Conservation (phyloP, 2,329 filamentous ascomycete genomes). For the Penicillium sp. region DNA sequence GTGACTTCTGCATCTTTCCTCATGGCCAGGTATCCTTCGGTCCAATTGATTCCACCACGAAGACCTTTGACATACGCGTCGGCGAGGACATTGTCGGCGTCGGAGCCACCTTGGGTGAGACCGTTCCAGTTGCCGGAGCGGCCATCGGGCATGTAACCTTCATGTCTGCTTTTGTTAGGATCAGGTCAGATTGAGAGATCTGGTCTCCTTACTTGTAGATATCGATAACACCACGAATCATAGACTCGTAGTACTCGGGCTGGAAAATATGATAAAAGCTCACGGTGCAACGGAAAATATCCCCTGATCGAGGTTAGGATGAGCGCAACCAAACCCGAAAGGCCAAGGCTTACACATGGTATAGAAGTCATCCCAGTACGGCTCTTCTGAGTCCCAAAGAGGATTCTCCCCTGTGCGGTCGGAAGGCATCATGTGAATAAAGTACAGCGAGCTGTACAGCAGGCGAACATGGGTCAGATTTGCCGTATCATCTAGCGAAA, state of each 20-base stretch:
- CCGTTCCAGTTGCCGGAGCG: conserved; percentile 66
- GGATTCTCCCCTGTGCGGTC: conserved; percentile 71
- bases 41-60: conserved; percentile 62
- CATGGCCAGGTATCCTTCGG: conserved; percentile 62
- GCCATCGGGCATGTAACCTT: conserved; percentile 64
- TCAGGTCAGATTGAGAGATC: too few species aligned
- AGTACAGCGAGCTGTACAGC: conserved; percentile 49
- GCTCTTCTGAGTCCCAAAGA: conserved; percentile 61
- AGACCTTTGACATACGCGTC: conserved; percentile 71
- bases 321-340: background rate
- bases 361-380: conserved; percentile 70
- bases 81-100: conserved; percentile 69
- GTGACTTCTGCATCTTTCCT: conserved; percentile 64
- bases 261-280: conserved; percentile 65
- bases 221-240: conserved; percentile 66
- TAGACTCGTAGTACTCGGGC: conserved; percentile 61
- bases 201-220: conserved; percentile 56
- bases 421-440: conserved; percentile 66
- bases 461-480: conserved; percentile 31
- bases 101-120: conserved; percentile 64
- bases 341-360: conserved; percentile 47
- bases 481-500: conserved; percentile 32
- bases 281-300: conserved; percentile 63
- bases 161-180: conserved; percentile 13
- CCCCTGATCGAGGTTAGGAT: conserved; percentile 48